Base-by-base conservation (phyloP, 352 stramenopile species). In the Globisporangium irregulare region DNA sequence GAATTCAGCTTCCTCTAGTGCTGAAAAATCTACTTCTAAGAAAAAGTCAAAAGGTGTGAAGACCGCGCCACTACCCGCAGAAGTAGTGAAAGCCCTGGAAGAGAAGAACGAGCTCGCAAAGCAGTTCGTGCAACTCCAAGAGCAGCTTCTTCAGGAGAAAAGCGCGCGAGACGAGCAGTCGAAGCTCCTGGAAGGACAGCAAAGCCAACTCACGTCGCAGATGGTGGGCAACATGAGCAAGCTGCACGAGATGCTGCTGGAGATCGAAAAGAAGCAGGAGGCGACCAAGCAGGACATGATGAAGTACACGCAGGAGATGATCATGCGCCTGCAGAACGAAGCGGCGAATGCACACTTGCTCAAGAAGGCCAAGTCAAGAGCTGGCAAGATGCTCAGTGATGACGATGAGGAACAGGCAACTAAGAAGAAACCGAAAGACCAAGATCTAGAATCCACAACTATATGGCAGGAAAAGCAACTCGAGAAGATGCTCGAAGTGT, bases 261-360 rank as follows among this genome's bases (percentile, higher is more conserved):
- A 85, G 18, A 93, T 94, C 29, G 82, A 94, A 53, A 77, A 69
- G 54, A 89, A 90, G 36, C 80, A 91, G 24, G 81, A 91, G 48
- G 59, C 73, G 15, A 77, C 71, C 18, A 89, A 88, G 62, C 76
- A 84, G 15, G 87, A 93, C 59, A 80, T 92, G 71, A 76, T 81
- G 59, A 75, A 77, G 20, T 89, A 89, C 59, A 89, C 82, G 1
- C 76, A 91, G 50, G 76, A 91, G 46, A 72, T 82, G 6, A 76
- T 90, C 46, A 64, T 69, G 3, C 73, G 73, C 1, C 64, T 87
- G 34, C 75, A 89, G 60, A 66, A 72, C 0, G 82, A 89, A 34
- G 64, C 67, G 36, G 64, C 57, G 5, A 78, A 80, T 57, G 67
- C 77, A 1, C 70, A 73, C 18, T 22, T 74, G 7, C 20, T 74